These are phyloP conservation scores for Hordeum marinum DNA, from an alignment of 176 grass and related monocot genomes.

Conservation along the genomic window DNA sequence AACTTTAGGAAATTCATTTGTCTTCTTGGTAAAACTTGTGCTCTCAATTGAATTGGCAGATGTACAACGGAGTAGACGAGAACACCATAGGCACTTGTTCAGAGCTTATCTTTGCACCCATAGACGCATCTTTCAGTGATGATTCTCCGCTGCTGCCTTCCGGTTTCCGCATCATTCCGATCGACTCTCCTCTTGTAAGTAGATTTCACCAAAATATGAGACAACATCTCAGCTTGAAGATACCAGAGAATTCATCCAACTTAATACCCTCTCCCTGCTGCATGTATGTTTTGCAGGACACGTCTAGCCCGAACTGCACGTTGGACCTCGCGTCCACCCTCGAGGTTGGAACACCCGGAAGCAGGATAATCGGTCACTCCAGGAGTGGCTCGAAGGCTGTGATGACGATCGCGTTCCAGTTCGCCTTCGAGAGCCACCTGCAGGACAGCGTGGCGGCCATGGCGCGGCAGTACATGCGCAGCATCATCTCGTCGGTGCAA, in stretches of 20 bases:
- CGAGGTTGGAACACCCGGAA: slow-evolving; percentile 48
- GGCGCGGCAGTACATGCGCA: slow-evolving; percentile 82
- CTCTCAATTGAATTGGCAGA: slow-evolving; percentile 43
- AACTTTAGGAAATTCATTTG: not conserved
- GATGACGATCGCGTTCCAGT: slow-evolving; percentile 93
- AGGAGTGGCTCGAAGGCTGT: slow-evolving; percentile 48
- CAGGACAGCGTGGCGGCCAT: slow-evolving; percentile 68
- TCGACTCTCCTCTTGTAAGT: slow-evolving; percentile 67
- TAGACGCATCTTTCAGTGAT: slow-evolving; percentile 88
- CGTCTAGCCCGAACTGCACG: slow-evolving; percentile 61
- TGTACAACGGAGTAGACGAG: slow-evolving; percentile 85
- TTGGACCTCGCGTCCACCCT: slow-evolving; percentile 88
- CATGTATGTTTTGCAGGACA: slow-evolving; percentile 7
- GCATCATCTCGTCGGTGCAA: slow-evolving; percentile 72
- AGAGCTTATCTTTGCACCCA: slow-evolving; percentile 91
- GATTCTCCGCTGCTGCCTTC: slow-evolving; percentile 84
- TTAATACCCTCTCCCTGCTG: not conserved
- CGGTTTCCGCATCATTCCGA: slow-evolving; percentile 85
- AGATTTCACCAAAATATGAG: not conserved
- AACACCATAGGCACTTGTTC: slow-evolving; percentile 61
- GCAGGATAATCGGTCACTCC: not conserved
- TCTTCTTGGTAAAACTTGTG: not conserved
- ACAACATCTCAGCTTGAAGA: not conserved
- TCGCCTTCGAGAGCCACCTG: slow-evolving; percentile 87
- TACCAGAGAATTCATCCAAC: not conserved